These are phyloP conservation scores for Diplosphaera chodatii DNA, from an alignment of 139 green algal species.

Conservation along the genomic window DNA sequence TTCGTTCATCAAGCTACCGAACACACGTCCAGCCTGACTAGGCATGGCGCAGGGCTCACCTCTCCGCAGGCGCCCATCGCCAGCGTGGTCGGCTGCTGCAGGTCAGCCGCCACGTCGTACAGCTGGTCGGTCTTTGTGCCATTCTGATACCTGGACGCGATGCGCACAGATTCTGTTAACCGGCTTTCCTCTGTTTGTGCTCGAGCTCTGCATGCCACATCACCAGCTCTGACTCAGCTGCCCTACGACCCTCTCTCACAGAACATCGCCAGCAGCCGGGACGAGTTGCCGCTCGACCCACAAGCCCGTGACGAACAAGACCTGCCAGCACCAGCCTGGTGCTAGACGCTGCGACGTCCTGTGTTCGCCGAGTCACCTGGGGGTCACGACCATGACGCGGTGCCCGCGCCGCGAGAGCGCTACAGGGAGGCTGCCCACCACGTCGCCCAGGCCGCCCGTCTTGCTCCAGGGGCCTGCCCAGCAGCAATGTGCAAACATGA, in stretches of 20 bases:
- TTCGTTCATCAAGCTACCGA: too few species aligned
- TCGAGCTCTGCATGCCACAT: too few species aligned
- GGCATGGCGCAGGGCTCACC: constrained; percentile 16
- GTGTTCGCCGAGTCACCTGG: constrained; percentile 24
- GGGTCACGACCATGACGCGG: constrained; percentile 63
- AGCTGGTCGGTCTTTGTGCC: constrained; percentile 22
- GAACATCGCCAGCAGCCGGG: too few species aligned
- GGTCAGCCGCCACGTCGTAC: constrained; percentile 32
- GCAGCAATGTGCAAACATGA: neutral
- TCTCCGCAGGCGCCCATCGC: constrained; percentile 40
- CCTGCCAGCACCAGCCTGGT: too few species aligned
- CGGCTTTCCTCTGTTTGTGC: too few species aligned
- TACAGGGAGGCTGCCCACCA: constrained; percentile 64
- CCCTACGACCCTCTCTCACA: too few species aligned
- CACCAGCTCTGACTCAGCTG: too few species aligned
- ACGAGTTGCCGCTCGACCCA: too few species aligned
- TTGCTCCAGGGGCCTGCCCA: constrained; percentile 80
- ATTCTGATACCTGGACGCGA: constrained; percentile 30
- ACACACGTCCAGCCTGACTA: too few species aligned
- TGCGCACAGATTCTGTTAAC: too few species aligned
- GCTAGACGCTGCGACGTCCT: too few species aligned
- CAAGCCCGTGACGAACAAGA: too few species aligned
- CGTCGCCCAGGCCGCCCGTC: constrained; percentile 89
- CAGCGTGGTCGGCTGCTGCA: constrained; percentile 28
- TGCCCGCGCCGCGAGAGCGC: constrained; percentile 62